These are phyloP conservation scores for Cyberlindnera sargentensis DNA, from an alignment of 805 yeast genomes.

Conservation along the genomic window DNA sequence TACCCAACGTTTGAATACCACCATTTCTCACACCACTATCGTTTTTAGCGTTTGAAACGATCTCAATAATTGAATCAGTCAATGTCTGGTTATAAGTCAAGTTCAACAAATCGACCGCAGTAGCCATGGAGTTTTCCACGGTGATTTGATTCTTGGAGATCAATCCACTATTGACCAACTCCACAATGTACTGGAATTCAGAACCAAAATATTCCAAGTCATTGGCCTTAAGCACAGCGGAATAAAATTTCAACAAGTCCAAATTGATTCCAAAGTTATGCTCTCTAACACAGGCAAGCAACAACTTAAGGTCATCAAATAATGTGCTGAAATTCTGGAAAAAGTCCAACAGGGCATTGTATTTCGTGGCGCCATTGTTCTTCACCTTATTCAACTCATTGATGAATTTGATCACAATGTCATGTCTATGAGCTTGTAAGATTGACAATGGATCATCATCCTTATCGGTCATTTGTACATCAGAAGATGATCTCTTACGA, in stretches of 20 bases:
- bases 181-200: slow-evolving; percentile 22
- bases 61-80: slow-evolving; percentile 25
- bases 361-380: slow-evolving; percentile 19
- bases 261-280: slow-evolving; percentile 23
- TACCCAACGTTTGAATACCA: slow-evolving; percentile 28
- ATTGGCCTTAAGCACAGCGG: slow-evolving; percentile 27
- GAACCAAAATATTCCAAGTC: slow-evolving; percentile 26
- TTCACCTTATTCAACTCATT: slow-evolving; percentile 22
- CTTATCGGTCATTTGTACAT: slow-evolving; percentile 31
- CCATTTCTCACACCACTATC: slow-evolving; percentile 31
- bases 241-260: slow-evolving; percentile 31
- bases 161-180: slow-evolving; percentile 25
- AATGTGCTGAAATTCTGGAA: slow-evolving; percentile 19
- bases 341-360: slow-evolving; percentile 18
- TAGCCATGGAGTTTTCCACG: slow-evolving; percentile 27
- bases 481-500: slow-evolving; percentile 29
- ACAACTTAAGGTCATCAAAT: slow-evolving; percentile 17
- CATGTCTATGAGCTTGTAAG: slow-evolving; percentile 15
- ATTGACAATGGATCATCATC: slow-evolving; percentile 21
- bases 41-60: slow-evolving; percentile 27
- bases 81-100: slow-evolving; percentile 18
- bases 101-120: slow-evolving; percentile 23
- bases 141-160: slow-evolving; percentile 30
- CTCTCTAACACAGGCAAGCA: slow-evolving; percentile 19
- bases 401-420: slow-evolving; percentile 18